Conservation (phyloP, 306 rosid species). For the Luffa aegyptiaca region DNA sequence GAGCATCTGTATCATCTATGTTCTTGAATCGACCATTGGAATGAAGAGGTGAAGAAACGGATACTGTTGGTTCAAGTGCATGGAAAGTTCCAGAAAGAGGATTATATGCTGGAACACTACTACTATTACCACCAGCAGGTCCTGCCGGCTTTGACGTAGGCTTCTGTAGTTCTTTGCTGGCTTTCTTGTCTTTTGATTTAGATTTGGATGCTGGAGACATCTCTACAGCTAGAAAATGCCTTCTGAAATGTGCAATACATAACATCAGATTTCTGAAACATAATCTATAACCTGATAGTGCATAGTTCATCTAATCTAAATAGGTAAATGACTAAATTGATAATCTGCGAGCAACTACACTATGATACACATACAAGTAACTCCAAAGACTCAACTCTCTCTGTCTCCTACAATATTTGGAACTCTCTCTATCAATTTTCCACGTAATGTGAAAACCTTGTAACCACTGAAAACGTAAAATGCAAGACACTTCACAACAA, state of each 20-base stretch:
- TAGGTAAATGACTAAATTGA: neutral
- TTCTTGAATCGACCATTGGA: conserved; percentile 73
- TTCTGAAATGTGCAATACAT: neutral
- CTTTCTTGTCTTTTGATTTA: conserved; percentile 81
- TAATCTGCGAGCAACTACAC: neutral
- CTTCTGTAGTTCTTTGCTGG: conserved; percentile 57
- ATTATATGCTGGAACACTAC: conserved; percentile 69
- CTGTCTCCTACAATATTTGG: too few species aligned
- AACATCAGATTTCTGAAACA: conserved; percentile 2
- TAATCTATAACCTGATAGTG: neutral
- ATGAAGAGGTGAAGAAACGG: conserved; percentile 51
- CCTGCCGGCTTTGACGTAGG: conserved; percentile 53
- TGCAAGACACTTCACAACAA: neutral
- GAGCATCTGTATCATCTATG: conserved; percentile 91
- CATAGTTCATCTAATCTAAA: neutral
- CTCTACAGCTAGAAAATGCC: conserved; percentile 18
- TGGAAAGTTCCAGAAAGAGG: conserved; percentile 89
- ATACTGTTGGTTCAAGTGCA: conserved; percentile 44
- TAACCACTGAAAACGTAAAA: neutral
- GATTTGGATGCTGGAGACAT: conserved; percentile 93
- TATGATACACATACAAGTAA: neutral
- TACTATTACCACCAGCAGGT: conserved; percentile 39
- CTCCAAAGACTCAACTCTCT: neutral
- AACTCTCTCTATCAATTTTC: neutral
- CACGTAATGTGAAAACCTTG: neutral